Percentiles rank a stretch among this genome's conserved stretches.
These are phyloP conservation scores for Exophiala alcalophila DNA, from an alignment of 2,329 filamentous ascomycete genomes.

Conservation along the genomic window DNA sequence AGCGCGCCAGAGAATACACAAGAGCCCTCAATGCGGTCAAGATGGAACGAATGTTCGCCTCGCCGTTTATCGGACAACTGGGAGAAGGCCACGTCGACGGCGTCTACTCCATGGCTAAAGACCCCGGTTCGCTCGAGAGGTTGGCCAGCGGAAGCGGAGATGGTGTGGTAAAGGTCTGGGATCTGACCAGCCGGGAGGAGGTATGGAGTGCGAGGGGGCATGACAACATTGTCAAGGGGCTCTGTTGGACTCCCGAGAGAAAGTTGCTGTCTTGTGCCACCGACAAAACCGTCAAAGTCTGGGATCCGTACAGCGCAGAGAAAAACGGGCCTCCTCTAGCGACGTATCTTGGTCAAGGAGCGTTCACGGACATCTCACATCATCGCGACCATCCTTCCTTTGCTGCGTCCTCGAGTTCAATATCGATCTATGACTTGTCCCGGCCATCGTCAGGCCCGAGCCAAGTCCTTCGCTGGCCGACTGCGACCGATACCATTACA, in stretches of 20 bases:
- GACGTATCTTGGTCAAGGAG: conserved; percentile 78
- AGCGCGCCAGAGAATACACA: conserved; percentile 82
- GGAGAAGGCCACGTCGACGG: conserved; percentile 91
- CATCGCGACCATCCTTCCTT: conserved; percentile 77
- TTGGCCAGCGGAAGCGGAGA: conserved; percentile 85
- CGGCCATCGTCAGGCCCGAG: conserved; percentile 72
- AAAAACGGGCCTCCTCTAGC: conserved; percentile 68
- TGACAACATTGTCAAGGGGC: conserved; percentile 87
- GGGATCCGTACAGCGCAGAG: conserved; percentile 77
- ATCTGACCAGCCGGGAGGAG: conserved; percentile 69
- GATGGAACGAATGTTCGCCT: conserved; percentile 85
- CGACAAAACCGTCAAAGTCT: conserved; percentile 85
- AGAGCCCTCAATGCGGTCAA: conserved; percentile 81
- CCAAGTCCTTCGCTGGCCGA: conserved; percentile 83
- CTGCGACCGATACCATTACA: conserved; percentile 83
- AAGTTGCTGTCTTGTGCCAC: conserved; percentile 83
- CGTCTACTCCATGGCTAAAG: conserved; percentile 76
- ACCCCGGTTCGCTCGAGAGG: conserved; percentile 68
- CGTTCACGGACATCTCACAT: conserved; percentile 80
- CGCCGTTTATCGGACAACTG: conserved; percentile 80
- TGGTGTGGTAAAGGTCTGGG: conserved; percentile 91
- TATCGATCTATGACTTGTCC: conserved; percentile 85
- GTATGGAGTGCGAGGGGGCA: conserved; percentile 79
- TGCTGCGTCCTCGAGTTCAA: conserved; percentile 69
- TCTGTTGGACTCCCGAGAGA: conserved; percentile 83